A percentile compares a stretch with the other conserved stretches of the same genome.
These are phyloP conservation scores for Kodamaea anthophila DNA, from an alignment of 1,139 yeast genomes.

Conservation along the genomic window DNA sequence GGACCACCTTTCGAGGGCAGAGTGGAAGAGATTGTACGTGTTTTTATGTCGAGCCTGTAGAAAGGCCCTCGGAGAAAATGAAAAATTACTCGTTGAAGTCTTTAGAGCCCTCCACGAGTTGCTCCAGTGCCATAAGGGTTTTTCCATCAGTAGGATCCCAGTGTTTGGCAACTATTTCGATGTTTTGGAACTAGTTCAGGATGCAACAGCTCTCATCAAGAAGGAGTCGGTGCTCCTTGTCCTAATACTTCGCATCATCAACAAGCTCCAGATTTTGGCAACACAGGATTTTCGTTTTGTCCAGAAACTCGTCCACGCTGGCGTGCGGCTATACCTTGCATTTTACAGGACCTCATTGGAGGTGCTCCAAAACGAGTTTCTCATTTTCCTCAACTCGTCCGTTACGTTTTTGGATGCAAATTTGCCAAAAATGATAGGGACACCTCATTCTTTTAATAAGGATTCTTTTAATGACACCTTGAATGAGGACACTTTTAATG, in stretches of 20 bases:
- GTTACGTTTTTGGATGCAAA: no score
- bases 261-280: slow-evolving; percentile 28
- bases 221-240: slow-evolving; percentile 22
- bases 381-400: slow-evolving; percentile 29
- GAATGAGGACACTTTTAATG: no score
- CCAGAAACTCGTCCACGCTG: slow-evolving; percentile 25
- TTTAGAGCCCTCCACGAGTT: slow-evolving; percentile 19
- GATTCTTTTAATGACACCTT: slow-evolving; percentile 3
- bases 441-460: slow-evolving; percentile 10
- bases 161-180: slow-evolving; percentile 16
- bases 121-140: slow-evolving; percentile 22
- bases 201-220: slow-evolving; percentile 13
- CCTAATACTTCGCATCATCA: slow-evolving; percentile 29
- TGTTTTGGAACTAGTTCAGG: slow-evolving; percentile 18
- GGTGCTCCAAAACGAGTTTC: slow-evolving; percentile 27
- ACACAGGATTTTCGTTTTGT: slow-evolving; percentile 28
- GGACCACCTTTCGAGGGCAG: slow-evolving; percentile 30
- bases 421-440: no score
- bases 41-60: slow-evolving; percentile 14
- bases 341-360: slow-evolving; percentile 27
- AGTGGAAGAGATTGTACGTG: slow-evolving; percentile 24
- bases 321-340: slow-evolving; percentile 22
- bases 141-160: slow-evolving; percentile 19
- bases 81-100: slow-evolving; percentile 21
- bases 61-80: slow-evolving; percentile 2